Evolutionary conservation across 73 alveolate species (phyloP), one percentile per base, ranked within the genome.

Genomic region (Paramecium sonneborni): DNA sequence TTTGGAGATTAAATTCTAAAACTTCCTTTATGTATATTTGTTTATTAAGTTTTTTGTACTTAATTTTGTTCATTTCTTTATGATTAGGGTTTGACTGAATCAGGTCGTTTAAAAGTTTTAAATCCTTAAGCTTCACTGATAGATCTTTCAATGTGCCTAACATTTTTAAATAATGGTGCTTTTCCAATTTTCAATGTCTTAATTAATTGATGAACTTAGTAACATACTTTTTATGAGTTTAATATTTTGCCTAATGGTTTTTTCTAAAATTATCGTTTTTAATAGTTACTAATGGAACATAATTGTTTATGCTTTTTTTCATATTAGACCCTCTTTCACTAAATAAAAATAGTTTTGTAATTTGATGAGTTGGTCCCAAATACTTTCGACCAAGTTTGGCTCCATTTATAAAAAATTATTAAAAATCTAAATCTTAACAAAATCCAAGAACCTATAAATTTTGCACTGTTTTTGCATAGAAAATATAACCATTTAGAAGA

Each of bases 341-440:
- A 43, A 24, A 39, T 24, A 44, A 43, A 44, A 79, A 43, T 44
- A 11, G n/a, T 20, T 46, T 28, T 7, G 28, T 30, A 20, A 79
- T 41, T 21, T 38, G 10, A 79, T 79, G 76, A 10, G 21, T 6
- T 44, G 24, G 76, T 23, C 55, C 55, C 21, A 79, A 46, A 79
- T 43, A 79, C 30, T 79, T 79, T 1, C 72, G 2, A 34, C 76
- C 41, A 23, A 43, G 41, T 34, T 43, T 79, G 24, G 72, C 44
- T 79, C 76, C 90, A n/a, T 43, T 79, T 9, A 79, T 79, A 26
- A 79, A 79, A 34, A 79, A 79, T 43, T 79, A 20, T 18, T 79
- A 30, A 79, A 14, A 79, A 39, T 79, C 76, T 39, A 43, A 9
- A 23, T 79, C 90, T 37, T 35, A 30, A 72, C 57, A 72, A 20